A percentile compares a stretch with the other conserved stretches of the same genome.
phyloP scores from a whole-genome alignment of 148 eudicot species.

The Hydrangea macrophylla region DNA sequence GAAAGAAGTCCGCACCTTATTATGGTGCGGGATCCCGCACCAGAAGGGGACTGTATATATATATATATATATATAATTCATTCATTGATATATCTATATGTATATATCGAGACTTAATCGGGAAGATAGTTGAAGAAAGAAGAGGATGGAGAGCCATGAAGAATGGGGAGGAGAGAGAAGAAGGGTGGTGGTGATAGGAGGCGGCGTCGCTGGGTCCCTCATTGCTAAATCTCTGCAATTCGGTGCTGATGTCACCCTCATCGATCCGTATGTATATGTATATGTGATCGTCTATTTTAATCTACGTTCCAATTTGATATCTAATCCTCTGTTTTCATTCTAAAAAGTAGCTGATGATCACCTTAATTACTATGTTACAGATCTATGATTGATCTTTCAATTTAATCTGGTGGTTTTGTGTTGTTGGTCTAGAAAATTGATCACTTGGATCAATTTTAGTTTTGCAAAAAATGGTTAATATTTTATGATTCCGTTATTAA shows the following conservation, averaged over 20 bases:
- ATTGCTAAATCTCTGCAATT: constrained; percentile 55
- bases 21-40: no score
- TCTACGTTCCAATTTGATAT: not conserved
- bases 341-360: not conserved
- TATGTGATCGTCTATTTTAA: not conserved
- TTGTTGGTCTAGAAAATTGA: no score
- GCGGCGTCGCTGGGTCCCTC: constrained; percentile 61
- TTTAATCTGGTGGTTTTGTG: not conserved
- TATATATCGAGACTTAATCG: not conserved
- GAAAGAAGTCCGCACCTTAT: no score
- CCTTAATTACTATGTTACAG: not conserved
- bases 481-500: no score
- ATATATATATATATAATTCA: not conserved
- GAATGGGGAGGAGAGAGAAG: constrained; percentile 14
- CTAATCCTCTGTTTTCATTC: not conserved
- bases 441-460: no score
- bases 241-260: constrained; percentile 40
- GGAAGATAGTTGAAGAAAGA: not conserved
- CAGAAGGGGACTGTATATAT: not conserved
- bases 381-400: not conserved
- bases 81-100: not conserved
- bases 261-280: constrained; percentile 43
- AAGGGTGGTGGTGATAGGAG: constrained; percentile 59
- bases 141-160: constrained; percentile 6
- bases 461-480: no score